These are phyloP conservation scores for Cyberlindnera bimundalis DNA, from an alignment of 805 yeast genomes.

Conservation along the genomic window DNA sequence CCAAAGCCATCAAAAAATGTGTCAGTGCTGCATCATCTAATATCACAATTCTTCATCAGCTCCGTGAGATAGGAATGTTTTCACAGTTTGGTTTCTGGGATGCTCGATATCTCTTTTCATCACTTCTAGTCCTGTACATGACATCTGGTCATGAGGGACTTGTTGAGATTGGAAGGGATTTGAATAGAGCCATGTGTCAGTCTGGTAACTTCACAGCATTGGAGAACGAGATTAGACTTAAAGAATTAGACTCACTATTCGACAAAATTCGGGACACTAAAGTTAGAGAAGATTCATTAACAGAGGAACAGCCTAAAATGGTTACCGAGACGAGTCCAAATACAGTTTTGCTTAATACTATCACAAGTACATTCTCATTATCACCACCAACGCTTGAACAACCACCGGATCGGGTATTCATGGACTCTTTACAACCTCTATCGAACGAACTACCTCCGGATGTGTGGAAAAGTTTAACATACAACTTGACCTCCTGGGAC, in stretches of 20 bases:
- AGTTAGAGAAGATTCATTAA: not conserved
- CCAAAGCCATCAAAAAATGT: conserved; percentile 29
- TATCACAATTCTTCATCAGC: conserved; percentile 28
- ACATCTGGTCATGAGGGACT: conserved; percentile 22
- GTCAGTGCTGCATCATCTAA: conserved; percentile 32
- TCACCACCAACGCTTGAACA: conserved; percentile 8
- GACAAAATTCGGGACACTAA: conserved; percentile 16
- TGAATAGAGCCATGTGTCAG: conserved; percentile 28
- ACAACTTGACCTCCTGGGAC: conserved; percentile 24
- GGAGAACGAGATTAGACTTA: conserved; percentile 29
- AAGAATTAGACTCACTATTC: conserved; percentile 25
- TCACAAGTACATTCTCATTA: conserved; percentile 20
- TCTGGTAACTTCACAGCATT: conserved; percentile 32
- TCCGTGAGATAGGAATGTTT: conserved; percentile 29
- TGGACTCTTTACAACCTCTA: conserved; percentile 19
- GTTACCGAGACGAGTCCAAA: conserved; percentile 18
- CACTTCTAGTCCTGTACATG: conserved; percentile 32
- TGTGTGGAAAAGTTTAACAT: conserved; percentile 22
- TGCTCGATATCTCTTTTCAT: conserved; percentile 35
- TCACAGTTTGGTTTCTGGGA: conserved; percentile 40
- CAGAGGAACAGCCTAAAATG: not conserved
- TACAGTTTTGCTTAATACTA: conserved; percentile 19
- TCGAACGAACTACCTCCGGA: conserved; percentile 21
- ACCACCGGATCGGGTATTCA: not conserved
- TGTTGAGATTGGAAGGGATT: conserved; percentile 21